phyloP scores from a whole-genome alignment of 106 monocot species.

The Alisma plantagoaquatica region DNA sequence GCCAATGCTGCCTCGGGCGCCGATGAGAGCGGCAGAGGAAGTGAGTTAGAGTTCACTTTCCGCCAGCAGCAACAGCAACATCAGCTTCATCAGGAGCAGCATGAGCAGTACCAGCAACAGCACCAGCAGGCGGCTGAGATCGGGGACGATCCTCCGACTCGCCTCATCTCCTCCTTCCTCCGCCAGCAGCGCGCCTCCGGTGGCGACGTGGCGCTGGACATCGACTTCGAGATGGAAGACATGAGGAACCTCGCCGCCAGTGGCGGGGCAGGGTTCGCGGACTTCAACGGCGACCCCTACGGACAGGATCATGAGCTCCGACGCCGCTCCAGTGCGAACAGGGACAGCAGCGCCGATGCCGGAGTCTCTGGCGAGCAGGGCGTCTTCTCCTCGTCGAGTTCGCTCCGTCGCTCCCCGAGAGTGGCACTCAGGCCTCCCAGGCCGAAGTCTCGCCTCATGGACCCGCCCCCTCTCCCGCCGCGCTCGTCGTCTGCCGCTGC shows the following conservation, averaged over 20 bases:
- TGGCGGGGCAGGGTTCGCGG: no score
- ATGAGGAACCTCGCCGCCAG: constrained; percentile 19
- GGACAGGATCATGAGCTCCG: no score
- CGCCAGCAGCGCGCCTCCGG: constrained; percentile 35
- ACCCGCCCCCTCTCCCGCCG: constrained; percentile 10
- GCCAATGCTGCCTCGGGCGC: neutral
- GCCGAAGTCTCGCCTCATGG: constrained; percentile 6
- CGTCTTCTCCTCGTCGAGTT: constrained; percentile 34
- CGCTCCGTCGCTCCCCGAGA: constrained; percentile 3
- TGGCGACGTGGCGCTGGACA: constrained; percentile 29
- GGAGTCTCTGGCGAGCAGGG: constrained; percentile 40
- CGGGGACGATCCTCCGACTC: constrained; percentile 42
- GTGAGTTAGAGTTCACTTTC: constrained; percentile 17
- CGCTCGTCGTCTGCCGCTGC: no score
- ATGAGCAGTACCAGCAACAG: no score
- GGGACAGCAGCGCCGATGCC: no score
- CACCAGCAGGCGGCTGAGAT: neutral
- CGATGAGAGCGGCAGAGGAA: no score
- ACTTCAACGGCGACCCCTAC: no score
- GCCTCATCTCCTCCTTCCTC: constrained; percentile 35
- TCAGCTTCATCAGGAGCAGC: no score
- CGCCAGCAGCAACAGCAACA: neutral
- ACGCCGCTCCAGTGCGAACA: no score
- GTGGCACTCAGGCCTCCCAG: neutral
- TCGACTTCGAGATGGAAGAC: constrained; percentile 60